These are phyloP conservation scores for Eucalyptus pauciflora DNA, from an alignment of 345 rosid genomes.

Conservation along the genomic window DNA sequence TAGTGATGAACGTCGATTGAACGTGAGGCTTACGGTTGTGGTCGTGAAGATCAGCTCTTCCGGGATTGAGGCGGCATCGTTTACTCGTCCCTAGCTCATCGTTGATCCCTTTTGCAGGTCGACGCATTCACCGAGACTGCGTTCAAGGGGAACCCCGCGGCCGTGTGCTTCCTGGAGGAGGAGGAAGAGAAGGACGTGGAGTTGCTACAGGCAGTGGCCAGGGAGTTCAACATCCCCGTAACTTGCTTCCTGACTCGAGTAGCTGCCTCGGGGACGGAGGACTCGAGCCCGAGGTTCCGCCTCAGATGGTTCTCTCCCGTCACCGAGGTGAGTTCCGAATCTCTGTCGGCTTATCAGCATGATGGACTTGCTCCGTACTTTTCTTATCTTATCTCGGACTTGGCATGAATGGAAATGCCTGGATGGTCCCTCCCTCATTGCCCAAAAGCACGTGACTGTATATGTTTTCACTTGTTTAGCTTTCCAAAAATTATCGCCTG, in stretches of 20 bases:
- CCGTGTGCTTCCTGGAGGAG: slow-evolving; percentile 59
- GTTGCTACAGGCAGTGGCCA: slow-evolving; percentile 56
- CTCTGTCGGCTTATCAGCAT: background rate
- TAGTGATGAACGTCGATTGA: background rate
- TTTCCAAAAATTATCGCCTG: background rate
- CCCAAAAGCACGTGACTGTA: background rate
- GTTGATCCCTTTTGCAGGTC: slow-evolving; percentile 13
- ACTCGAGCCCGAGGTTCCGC: slow-evolving; percentile 18
- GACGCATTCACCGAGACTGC: slow-evolving; percentile 70
- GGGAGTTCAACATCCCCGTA: slow-evolving; percentile 42
- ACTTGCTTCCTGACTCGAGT: slow-evolving; percentile 34
- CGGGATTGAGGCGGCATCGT: background rate
- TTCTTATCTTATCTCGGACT: background rate
- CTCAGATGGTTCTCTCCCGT: slow-evolving; percentile 67
- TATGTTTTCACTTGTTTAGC: background rate
- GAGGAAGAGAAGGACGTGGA: slow-evolving; percentile 39
- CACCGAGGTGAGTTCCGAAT: slow-evolving; percentile 14
- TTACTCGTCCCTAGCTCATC: background rate
- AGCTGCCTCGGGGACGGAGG: background rate
- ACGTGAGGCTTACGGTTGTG: background rate
- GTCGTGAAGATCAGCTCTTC: background rate
- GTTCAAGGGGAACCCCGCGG: slow-evolving; percentile 82
- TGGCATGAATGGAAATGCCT: background rate
- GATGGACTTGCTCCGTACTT: background rate
- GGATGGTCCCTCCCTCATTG: background rate